Conservation (phyloP, 148 eudicot genomes). For the Euryodendron excelsum region DNA sequence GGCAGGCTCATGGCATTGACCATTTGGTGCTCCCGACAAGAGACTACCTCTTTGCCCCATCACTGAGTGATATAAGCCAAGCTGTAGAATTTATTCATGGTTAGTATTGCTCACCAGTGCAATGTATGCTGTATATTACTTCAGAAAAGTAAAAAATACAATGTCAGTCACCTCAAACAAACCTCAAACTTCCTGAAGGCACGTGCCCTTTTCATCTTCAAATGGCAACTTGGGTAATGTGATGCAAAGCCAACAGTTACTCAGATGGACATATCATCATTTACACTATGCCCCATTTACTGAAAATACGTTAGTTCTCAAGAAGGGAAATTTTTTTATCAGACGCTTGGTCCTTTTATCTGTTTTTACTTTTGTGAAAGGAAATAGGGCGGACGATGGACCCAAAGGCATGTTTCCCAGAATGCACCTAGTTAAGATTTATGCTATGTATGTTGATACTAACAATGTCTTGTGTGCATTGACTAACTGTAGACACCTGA, state of each 20-base stretch:
- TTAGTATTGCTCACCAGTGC: slow-evolving; percentile 23
- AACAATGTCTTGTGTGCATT: too few species aligned
- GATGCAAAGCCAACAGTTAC: background rate
- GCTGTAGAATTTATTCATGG: slow-evolving; percentile 90
- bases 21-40: slow-evolving; percentile 93
- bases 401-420: background rate
- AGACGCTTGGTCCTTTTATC: background rate
- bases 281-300: background rate
- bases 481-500: too few species aligned
- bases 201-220: background rate
- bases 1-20: slow-evolving; percentile 75
- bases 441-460: background rate
- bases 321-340: background rate
- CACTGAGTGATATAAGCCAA: slow-evolving; percentile 56
- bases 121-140: background rate
- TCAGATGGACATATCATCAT: background rate
- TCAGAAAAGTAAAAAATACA: background rate
- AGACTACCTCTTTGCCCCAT: slow-evolving; percentile 91
- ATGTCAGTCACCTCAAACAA: background rate
- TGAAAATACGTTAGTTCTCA: background rate
- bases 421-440: background rate
- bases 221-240: background rate
- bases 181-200: background rate
- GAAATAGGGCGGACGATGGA: background rate
- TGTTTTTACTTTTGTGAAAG: background rate